These are phyloP conservation scores for Fistulifera pelliculosa DNA, from an alignment of 108 stramenopile genomes.

Conservation along the genomic window DNA sequence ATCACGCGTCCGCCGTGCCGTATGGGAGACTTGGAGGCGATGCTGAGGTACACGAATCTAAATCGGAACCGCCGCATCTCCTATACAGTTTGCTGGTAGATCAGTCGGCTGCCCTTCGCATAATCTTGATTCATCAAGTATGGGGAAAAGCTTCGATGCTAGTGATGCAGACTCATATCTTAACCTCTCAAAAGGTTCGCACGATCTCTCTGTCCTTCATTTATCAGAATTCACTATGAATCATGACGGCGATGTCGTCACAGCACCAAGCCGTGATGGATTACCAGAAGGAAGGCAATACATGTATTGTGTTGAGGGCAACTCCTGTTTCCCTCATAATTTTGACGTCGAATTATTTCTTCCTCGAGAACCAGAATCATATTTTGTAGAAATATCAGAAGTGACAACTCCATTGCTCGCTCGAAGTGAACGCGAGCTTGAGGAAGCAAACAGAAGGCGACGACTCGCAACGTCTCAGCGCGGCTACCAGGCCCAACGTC, in stretches of 20 bases:
- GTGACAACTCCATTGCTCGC: constrained; percentile 54
- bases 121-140: constrained; percentile 8
- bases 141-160: constrained; percentile 31
- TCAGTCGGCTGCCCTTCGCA: constrained; percentile 46
- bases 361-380: constrained; percentile 60
- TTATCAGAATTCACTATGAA: constrained; percentile 37
- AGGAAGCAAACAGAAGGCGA: constrained; percentile 47
- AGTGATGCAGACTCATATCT: constrained; percentile 20
- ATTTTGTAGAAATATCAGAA: constrained; percentile 39
- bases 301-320: constrained; percentile 72
- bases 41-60: constrained; percentile 26
- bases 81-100: constrained; percentile 68
- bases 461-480: constrained; percentile 49
- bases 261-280: constrained; percentile 37
- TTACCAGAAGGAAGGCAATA: constrained; percentile 41
- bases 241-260: constrained; percentile 60
- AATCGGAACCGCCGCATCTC: constrained; percentile 25
- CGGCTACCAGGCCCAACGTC: constrained; percentile 63
- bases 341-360: constrained; percentile 44
- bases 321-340: constrained; percentile 69
- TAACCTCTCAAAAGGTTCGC: constrained; percentile 1
- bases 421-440: constrained; percentile 64
- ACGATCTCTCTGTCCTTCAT: not conserved
- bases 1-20: constrained; percentile 56
- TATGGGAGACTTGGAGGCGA: constrained; percentile 67